Evolutionary conservation across 768 basidiomycete species (phyloP), one percentile per base, ranked within the genome.

Genomic region (Sarcodon sp.): DNA sequence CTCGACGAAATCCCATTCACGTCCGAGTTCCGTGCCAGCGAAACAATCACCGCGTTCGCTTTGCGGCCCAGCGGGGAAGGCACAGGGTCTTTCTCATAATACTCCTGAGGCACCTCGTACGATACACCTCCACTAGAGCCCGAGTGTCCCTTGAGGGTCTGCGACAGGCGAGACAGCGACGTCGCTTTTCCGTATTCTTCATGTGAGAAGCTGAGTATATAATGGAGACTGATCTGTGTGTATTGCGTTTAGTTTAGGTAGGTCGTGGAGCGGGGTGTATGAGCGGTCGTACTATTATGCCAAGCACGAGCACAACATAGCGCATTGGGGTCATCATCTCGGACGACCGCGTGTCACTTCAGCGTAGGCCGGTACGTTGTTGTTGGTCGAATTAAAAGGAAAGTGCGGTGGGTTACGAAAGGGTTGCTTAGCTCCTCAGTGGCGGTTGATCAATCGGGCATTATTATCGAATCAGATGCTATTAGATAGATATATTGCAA

Each of bases 281-380:
- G 38, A 9, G 12, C 9, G 16, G 3, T 55, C 64, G 45, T 46
- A 65, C 65, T 44, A 66, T 53, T 54, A 61, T 57, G 53, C 21
- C 47, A 50, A 65, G 53, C 50, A 64, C 63, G 50, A 79, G 61
- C 33, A 74, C 48, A 45, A 83, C 61, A 50, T 79, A 77, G 55
- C 80, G 74, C 66, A 75, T 69, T 41, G 78, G 72, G 45, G 80
- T 76, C 71, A 79, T 71, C 71, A 78, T 74, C 54, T 60, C 62
- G 60, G 27, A 37, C 39, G 27, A 15, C 27, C 8, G 39, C n/a
- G 15, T 2, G 39, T 27, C 39, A 41, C 15, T 8, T 4, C 2
- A 27, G 39, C 39, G n/a, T 7, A 27, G 39, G 39, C 13, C 16
- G 27, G 39, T 13, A 11, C 7, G 13, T 15, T 16, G 27, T 15